These are phyloP conservation scores for Sporisorium sorghi DNA, from an alignment of 1,284 basidiomycete species.

Conservation along the genomic window DNA sequence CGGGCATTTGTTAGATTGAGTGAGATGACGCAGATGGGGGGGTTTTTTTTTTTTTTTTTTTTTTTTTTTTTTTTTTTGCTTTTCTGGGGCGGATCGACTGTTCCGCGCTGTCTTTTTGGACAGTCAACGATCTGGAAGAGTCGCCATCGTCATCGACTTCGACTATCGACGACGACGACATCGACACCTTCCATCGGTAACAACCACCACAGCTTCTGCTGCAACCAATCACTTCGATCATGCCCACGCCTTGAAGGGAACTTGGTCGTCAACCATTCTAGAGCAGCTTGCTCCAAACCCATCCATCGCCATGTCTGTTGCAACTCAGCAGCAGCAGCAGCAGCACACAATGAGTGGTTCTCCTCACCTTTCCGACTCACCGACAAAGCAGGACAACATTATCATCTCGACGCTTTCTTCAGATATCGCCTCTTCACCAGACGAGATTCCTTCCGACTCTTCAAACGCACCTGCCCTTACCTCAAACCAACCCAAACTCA, in stretches of 20 bases:
- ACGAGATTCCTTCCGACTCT: constrained; percentile 26
- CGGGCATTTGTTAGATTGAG: too few species aligned
- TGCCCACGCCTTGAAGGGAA: too few species aligned
- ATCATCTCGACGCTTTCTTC: constrained; percentile 16
- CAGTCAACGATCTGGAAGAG: too few species aligned
- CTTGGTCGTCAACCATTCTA: too few species aligned
- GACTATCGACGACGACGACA: too few species aligned
- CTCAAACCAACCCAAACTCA: constrained; percentile 30
- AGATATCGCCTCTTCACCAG: constrained; percentile 25
- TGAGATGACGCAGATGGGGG: too few species aligned
- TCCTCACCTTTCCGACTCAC: constrained; percentile 12
- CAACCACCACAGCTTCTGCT: neutral
- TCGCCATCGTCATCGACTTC: neutral
- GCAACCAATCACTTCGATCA: neutral
- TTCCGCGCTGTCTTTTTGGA: too few species aligned
- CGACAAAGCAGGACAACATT: constrained; percentile 14
- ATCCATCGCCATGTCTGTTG: constrained; percentile 21
- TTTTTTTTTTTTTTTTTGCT: too few species aligned
- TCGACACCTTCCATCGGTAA: neutral
- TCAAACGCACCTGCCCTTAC: constrained; percentile 10
- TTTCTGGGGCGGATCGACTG: too few species aligned
- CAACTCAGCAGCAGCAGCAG: constrained; percentile 14
- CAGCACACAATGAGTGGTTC: neutral
- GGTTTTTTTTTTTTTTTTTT: too few species aligned
- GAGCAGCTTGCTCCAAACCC: too few species aligned